Percentiles rank a stretch among this genome's conserved stretches.
phyloP scores from a whole-genome alignment of 2,329 filamentous ascomycete species.

The Arthroderma sp. region DNA sequence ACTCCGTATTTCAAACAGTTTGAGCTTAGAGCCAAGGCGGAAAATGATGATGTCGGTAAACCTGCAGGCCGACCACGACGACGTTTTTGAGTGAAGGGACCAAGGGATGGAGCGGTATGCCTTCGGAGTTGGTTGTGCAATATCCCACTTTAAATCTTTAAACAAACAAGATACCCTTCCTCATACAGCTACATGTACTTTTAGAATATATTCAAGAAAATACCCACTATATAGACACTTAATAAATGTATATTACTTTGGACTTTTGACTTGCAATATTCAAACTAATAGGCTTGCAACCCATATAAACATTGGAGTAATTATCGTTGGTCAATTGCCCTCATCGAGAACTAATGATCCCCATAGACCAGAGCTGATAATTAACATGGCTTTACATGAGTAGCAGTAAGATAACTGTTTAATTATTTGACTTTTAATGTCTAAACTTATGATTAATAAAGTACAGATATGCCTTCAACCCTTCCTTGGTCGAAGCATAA shows the following conservation, averaged over 20 bases:
- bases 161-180: neutral
- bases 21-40: neutral
- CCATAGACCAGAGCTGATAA: too few species aligned
- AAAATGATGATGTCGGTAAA: neutral
- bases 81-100: neutral
- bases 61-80: too few species aligned
- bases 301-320: too few species aligned
- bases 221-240: neutral
- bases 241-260: neutral
- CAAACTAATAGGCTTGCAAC: neutral
- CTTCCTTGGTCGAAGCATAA: neutral
- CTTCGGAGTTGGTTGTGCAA: too few species aligned
- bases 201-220: neutral
- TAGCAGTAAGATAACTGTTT: neutral
- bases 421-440: constrained; percentile 5
- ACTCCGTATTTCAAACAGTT: neutral
- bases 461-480: neutral
- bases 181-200: neutral
- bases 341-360: too few species aligned
- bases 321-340: too few species aligned
- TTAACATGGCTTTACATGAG: too few species aligned
- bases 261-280: neutral
- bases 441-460: constrained; percentile 3
- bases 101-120: neutral
- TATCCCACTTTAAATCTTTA: too few species aligned